Base-by-base conservation (phyloP, 768 basidiomycete genomes). In the Lactifluus volemus region DNA sequence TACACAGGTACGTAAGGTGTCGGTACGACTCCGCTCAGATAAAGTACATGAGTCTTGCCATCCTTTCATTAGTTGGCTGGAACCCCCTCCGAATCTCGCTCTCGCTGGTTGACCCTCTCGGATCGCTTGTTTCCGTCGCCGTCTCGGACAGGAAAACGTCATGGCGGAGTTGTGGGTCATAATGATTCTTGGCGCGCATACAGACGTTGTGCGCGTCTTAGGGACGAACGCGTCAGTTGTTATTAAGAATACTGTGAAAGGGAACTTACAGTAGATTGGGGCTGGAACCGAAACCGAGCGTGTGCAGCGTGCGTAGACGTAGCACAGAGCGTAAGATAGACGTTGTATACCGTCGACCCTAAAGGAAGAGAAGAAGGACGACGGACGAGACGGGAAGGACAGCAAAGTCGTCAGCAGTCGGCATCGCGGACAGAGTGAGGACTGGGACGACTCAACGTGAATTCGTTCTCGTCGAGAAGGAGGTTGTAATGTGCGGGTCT, bases 281-380 rank as follows among this genome's bases (percentile, higher is more conserved):
- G 89, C 89, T 0, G 89, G 88, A 49, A 90, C 87, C 0, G 89
- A 89, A 1, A 90, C 88, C 0, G 88, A 86, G 17, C 88, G 84
- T 4, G 89, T 90, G n/a, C 86, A 82, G 5, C 86, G 80, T 1
- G 88, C 86, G 65, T 90, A 92, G 0, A 89, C 82, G 49, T 92
- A 87, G 67, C 88, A 89, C 0, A 92, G 74, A 0, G 88, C 84
- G 59, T 84, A 92, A 0, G 88, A 85, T 4, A 85, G 71, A 0
- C 79, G 76, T 66, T 92, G 90, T 38, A 92, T 72, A 10, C 81
- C 79, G 67, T 89, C 85, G 10, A 84, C 76, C 21, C 83, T 86
- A 63, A 15, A 30, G 14, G 29, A 9, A 15, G 32, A 11, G 10
- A 56, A n/a, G n/a, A n/a, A n/a, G n/a, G n/a, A n/a, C n/a, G n/a